Base-by-base conservation (phyloP, 495 filamentous ascomycete species). In the Thermothielavioides terrestris region DNA sequence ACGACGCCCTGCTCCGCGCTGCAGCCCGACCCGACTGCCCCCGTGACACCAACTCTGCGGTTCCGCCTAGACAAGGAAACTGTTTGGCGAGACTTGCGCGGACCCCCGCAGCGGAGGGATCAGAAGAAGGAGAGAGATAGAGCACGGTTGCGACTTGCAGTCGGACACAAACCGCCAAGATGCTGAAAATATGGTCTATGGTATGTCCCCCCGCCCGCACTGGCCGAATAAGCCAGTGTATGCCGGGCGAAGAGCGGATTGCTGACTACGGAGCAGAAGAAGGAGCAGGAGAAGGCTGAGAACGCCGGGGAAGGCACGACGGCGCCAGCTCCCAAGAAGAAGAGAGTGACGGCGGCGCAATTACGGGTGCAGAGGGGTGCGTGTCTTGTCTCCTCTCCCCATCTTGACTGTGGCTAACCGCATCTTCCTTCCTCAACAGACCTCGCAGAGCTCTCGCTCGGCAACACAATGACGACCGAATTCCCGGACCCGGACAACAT, bases 171-270 rank as follows among this genome's bases (percentile, higher is more conserved):
- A 30, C 49, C 47, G 55, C 50, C 80, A 88, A 68, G 58, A 98
- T 98, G 92, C 76, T 96, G 74, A 98, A 98, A 69, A 95, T 98
- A 76, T 98, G 92, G 92, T 94, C 89, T 66, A 95, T 98, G 90
- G 90, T 94, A 74, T 38, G 79, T 46, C 9, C 28, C 34, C 26
- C 6, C 12, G 9, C n/a, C 8, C n/a, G 14, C 11, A 28, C 14
- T n/a, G 22, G 7, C 23, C 14, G 38, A n/a, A n/a, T n/a, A n/a
- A n/a, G n/a, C n/a, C 23, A 77, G 23, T n/a, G 23, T 27, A n/a
- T 8, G 30, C 6, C 12, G 15, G 11, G 20, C 11, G 15, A 18
- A 41, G 28, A n/a, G n/a, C n/a, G n/a, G n/a, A n/a, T 31, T 18
- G 50, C 18, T 50, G 30, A 54, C 26, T 22, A 7, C 35, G 35